Percentiles rank a stretch among this genome's conserved stretches.
phyloP scores from a whole-genome alignment of 2,329 filamentous ascomycete genomes.

The Exophiala viscosa region DNA sequence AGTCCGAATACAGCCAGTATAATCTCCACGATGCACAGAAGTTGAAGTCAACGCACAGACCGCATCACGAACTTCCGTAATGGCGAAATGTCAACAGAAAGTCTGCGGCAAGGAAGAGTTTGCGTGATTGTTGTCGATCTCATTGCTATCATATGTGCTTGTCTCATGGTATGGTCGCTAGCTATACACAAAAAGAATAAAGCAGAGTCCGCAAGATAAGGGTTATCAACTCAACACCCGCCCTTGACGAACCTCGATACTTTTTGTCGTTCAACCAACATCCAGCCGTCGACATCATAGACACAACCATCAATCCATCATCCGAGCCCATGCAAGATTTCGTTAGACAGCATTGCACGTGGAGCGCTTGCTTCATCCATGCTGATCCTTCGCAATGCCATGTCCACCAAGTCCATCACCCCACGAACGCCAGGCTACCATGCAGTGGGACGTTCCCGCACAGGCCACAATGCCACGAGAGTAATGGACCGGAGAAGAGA shows the following conservation, averaged over 20 bases:
- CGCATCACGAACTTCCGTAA: no score
- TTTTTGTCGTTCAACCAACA: background rate
- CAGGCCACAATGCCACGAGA: constrained; percentile 11
- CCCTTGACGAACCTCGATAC: background rate
- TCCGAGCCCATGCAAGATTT: background rate
- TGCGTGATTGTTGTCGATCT: no score
- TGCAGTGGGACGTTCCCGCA: background rate
- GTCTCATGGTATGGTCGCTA: background rate
- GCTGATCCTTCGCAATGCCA: background rate
- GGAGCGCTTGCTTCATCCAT: no score
- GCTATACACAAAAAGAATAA: background rate
- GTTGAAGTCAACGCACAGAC: no score
- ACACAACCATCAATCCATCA: background rate
- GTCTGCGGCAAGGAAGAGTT: no score
- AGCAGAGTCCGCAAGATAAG: background rate
- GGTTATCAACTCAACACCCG: background rate
- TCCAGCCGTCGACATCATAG: background rate
- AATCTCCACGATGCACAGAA: no score
- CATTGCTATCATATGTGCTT: no score
- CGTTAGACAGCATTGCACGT: background rate
- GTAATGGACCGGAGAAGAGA: background rate
- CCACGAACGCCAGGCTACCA: constrained; percentile 9
- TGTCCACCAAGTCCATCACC: background rate
- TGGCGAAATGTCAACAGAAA: no score
- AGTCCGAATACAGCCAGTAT: no score